Evolutionary conservation across 2,329 filamentous ascomycete species (phyloP).

Genomic region (Chalaropsis ovoidea): DNA sequence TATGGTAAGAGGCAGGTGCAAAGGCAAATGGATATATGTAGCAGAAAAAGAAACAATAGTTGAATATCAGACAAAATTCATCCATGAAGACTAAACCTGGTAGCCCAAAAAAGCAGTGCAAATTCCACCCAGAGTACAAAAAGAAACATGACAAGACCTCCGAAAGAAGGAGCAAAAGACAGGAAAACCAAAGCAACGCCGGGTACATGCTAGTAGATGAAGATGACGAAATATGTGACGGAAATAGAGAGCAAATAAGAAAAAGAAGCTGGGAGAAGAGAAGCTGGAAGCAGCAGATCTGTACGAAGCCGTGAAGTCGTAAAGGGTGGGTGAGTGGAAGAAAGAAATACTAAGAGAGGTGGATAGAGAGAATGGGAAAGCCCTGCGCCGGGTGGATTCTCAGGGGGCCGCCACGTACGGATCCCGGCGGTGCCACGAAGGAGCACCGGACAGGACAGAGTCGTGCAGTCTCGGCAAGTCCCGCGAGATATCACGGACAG

Average conservation of each 20-base stretch:
- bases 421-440: conserved; percentile 12
- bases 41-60: conserved; percentile 1
- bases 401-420: conserved; percentile 14
- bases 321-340: neutral
- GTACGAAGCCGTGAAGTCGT: conserved; percentile 13
- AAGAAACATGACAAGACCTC: neutral
- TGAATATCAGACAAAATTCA: conserved; percentile 12
- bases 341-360: neutral
- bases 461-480: conserved; percentile 15
- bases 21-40: neutral
- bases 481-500: conserved; percentile 7
- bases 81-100: conserved; percentile 9
- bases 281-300: conserved; percentile 10
- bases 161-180: neutral
- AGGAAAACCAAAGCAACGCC: conserved; percentile 16
- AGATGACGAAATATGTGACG: neutral
- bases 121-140: neutral
- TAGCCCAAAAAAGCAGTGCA: neutral
- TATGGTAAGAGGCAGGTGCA: neutral
- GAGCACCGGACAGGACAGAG: neutral
- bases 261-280: neutral
- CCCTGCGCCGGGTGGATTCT: neutral
- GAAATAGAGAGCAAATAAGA: neutral
- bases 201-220: neutral
- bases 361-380: neutral